Conservation (phyloP, 2,329 filamentous ascomycete species). For the Pseudocercospora ulei region DNA sequence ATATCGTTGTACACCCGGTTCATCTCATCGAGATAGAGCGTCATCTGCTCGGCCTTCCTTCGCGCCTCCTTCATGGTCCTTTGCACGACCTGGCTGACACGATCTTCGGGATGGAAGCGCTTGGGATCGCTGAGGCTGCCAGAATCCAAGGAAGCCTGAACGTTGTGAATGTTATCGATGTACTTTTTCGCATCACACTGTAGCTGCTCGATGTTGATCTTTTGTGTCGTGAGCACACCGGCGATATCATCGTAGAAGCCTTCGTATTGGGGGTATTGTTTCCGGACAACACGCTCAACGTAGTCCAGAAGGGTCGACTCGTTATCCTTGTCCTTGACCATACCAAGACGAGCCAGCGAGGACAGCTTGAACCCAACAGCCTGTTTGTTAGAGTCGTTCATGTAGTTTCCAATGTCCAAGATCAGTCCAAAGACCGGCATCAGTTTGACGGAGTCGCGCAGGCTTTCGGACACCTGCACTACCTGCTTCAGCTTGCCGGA, state of each 20-base stretch:
- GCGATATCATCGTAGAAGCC: conserved; percentile 73
- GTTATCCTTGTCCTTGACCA: conserved; percentile 99
- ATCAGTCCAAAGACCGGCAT: conserved; percentile 96
- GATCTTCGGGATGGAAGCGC: conserved; percentile 95
- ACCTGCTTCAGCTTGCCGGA: conserved; percentile 75
- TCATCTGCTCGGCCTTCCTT: conserved; percentile 91
- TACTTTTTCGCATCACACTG: conserved; percentile 80
- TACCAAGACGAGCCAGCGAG: conserved; percentile 79
- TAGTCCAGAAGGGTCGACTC: conserved; percentile 91
- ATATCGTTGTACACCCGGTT: conserved; percentile 84
- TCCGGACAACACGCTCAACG: conserved; percentile 90
- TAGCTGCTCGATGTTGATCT: conserved; percentile 90
- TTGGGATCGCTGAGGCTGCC: conserved; percentile 93
- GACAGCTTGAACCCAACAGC: conserved; percentile 96
- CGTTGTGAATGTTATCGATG: conserved; percentile 87
- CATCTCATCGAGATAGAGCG: conserved; percentile 90
- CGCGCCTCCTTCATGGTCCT: conserved; percentile 93
- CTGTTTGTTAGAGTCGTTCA: conserved; percentile 99
- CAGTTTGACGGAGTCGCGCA: conserved; percentile 81
- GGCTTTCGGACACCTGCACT: conserved; percentile 75
- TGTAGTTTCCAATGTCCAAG: conserved; percentile 97
- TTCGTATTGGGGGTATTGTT: conserved; percentile 95
- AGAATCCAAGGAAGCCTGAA: conserved; percentile 81
- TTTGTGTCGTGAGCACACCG: conserved; percentile 68
- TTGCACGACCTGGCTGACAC: conserved; percentile 83